Evolutionary conservation across 2,329 filamentous ascomycete genomes (phyloP).

Genomic region (Arthrinium phaeospermum): DNA sequence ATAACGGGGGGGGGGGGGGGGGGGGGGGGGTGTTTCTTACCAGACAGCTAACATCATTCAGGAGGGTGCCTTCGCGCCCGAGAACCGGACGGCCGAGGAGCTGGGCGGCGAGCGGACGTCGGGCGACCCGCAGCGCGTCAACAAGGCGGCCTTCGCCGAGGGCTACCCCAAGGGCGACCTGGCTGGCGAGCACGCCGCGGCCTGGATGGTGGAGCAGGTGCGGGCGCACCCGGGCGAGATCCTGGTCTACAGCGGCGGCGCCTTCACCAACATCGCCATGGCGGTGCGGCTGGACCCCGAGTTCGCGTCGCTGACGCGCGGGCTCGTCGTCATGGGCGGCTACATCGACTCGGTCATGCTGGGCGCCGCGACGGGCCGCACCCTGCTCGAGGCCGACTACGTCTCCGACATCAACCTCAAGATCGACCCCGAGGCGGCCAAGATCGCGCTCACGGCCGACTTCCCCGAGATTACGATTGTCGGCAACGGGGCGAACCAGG

Average conservation of each 20-base stretch:
- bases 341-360: conserved; percentile 51
- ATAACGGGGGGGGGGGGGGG: too few species aligned
- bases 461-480: conserved; percentile 48
- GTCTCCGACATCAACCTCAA: conserved; percentile 51
- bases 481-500: conserved; percentile 26
- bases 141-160: conserved; percentile 47
- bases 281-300: conserved; percentile 51
- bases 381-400: conserved; percentile 30
- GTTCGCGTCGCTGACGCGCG: conserved; percentile 52
- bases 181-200: conserved; percentile 46
- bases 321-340: conserved; percentile 56
- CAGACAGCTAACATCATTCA: background rate
- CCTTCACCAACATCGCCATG: conserved; percentile 55
- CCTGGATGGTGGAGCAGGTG: conserved; percentile 54
- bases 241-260: conserved; percentile 52
- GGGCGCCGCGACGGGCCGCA: conserved; percentile 30
- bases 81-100: conserved; percentile 48
- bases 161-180: conserved; percentile 52
- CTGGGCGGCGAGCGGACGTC: conserved; percentile 51
- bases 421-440: conserved; percentile 55
- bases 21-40: too few species aligned
- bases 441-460: conserved; percentile 53
- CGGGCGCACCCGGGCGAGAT: conserved; percentile 55
- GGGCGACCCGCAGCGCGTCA: conserved; percentile 48
- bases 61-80: conserved; percentile 49